Evolutionary conservation across 2,329 filamentous ascomycete genomes (phyloP).

Genomic region (Akanthomyces muscarius): DNA sequence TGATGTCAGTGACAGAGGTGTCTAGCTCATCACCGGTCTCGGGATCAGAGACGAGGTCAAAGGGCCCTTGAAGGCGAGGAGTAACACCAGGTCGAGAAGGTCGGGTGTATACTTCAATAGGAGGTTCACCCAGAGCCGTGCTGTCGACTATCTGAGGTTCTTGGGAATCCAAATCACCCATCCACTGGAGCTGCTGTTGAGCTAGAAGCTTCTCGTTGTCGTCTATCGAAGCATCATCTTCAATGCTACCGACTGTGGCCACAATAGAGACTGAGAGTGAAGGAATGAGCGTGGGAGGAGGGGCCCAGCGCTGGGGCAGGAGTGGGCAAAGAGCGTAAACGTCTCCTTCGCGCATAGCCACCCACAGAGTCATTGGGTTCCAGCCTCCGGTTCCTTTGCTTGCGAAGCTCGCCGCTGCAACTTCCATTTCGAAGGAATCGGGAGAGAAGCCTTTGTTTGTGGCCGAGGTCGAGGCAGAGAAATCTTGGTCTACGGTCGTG

Average conservation of each 20-base stretch:
- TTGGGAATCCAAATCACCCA: constrained; percentile 61
- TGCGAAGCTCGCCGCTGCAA: constrained; percentile 80
- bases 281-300: constrained; percentile 70
- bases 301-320: constrained; percentile 80
- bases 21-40: constrained; percentile 56
- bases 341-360: constrained; percentile 92
- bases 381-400: constrained; percentile 69
- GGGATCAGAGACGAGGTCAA: constrained; percentile 52
- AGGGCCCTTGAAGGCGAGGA: constrained; percentile 60
- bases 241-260: constrained; percentile 61
- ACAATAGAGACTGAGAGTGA: constrained; percentile 81
- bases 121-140: constrained; percentile 40
- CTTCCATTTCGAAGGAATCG: constrained; percentile 89
- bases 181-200: constrained; percentile 64
- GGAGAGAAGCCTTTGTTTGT: constrained; percentile 81
- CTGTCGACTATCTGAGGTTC: constrained; percentile 55
- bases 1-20: constrained; percentile 56
- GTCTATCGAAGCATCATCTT: constrained; percentile 54
- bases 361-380: constrained; percentile 94
- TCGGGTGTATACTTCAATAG: constrained; percentile 53
- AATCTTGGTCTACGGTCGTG: constrained; percentile 75
- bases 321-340: constrained; percentile 91
- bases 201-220: constrained; percentile 52
- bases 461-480: constrained; percentile 68
- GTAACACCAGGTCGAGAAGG: constrained; percentile 54